Base-by-base conservation (phyloP, 495 filamentous ascomycete species). In the Penicillium coffeae region DNA sequence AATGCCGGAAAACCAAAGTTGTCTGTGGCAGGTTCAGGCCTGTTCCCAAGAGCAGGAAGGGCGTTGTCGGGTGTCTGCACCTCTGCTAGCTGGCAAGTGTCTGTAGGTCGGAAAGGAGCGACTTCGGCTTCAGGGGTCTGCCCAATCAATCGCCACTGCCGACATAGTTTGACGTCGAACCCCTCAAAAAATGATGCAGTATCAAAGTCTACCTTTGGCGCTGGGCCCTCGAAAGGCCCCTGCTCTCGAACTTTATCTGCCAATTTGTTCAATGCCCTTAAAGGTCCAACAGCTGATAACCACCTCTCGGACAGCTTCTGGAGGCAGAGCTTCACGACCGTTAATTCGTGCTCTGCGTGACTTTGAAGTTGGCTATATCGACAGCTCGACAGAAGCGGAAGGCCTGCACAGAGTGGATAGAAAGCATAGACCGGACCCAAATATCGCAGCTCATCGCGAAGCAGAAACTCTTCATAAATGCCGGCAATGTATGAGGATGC, bases 381-480 rank as follows among this genome's bases (percentile, higher is more conserved):
- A 21, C 55, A 61, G 36, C 60, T 56, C 12, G 60, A 64, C 3
- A 64, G 58, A 8, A 62, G 32, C 1, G 60, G 59, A 1, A 64
- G 40, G 0, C 60, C 60, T 10, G 58, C 58, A 12, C 60, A 64
- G 4, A 64, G 45, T 3, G 58, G 58, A 34, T 64, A 64, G 18
- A 64, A 64, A 16, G 60, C 58, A 32, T 56, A 64, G 9, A 64
- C 60, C 1, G 60, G 60, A 1, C 60, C 60, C 5, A 64, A 30
- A 20, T 64, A 64, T 19, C 60, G 55, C 18, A 64, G 55, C 15
- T 64, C 60, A 34, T 64, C 58, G 0, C 60, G 58, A 8, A 64
- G 48, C n/a, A 64, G 46, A 25, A 64, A 61, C 27, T 56, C 58
- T n/a, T 64, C 60, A n/a, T 62, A 64, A 8, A 64, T 64, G 3